Evolutionary conservation across 2,329 filamentous ascomycete species (phyloP), one percentile per base, ranked within the genome.

Genomic region (Calonectria pseudoreteaudii): DNA sequence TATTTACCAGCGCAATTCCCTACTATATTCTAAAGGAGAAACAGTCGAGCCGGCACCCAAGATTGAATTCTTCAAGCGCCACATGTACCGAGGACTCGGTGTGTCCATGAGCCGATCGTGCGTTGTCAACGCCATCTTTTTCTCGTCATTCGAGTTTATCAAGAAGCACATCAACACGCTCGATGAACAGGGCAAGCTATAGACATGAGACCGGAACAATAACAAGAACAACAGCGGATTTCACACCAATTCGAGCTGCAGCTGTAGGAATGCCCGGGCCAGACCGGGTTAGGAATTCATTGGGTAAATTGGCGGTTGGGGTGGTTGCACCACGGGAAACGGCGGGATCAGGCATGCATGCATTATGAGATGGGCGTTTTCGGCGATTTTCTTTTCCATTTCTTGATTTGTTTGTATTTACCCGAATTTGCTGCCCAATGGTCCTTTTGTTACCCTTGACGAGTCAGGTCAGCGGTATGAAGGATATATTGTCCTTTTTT

Each of bases 51-150:
- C 91, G 65, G 88, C 90, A 28, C 94, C 94, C 13, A 94, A 93
- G 83, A 95, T 97, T 73, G 89, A 93, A 73, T 96, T 95, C 84
- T 94, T 95, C 85, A 91, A 93, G 80, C 88, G 88, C 68, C 91
- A 93, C 75, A 95, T 95, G 91, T 97, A 97, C 85, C 92, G 94
- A 79, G 95, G 94, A 36, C 88, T 97, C 4, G 94, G 93, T 28
- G 94, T 97, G 31, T 96, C 94, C 47, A 96, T 97, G 92, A 90
- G 91, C 77, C 92, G 95, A 70, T 96, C 94, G 16, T 95, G 94
- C 80, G 88, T 95, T 67, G 92, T 97, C 78, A 97, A 97, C 83
- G 94, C 94, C 77, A 94, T 97, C 80, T 97, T 97, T 88, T 97
- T 97, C 86, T 95, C 94, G 53, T 93, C 93, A 49, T 97, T 97